Conservation (phyloP, 1,284 basidiomycete genomes). For the Flammula alnicola region DNA sequence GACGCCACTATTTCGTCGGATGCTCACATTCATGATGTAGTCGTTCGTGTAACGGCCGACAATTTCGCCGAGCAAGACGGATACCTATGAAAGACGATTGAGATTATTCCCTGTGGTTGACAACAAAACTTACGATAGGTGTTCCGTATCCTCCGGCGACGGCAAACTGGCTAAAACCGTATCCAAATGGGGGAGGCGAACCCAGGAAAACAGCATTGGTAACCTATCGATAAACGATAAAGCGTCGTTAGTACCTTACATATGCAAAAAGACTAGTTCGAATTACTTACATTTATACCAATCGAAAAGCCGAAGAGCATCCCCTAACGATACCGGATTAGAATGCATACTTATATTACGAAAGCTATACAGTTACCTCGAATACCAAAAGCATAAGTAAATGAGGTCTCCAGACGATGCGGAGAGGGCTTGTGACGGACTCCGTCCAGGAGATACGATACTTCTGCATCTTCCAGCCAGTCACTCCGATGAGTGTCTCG, state of each 20-base stretch:
- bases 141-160: constrained; percentile 66
- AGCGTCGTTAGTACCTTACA: neutral
- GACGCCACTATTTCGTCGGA: constrained; percentile 65
- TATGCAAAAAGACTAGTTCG: no score
- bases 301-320: constrained; percentile 71
- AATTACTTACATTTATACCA: constrained; percentile 65
- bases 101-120: neutral
- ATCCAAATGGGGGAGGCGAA: constrained; percentile 59
- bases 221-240: constrained; percentile 41
- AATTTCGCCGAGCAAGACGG: constrained; percentile 73
- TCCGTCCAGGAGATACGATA: constrained; percentile 62
- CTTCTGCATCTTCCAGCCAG: constrained; percentile 64
- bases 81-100: constrained; percentile 45
- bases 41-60: constrained; percentile 72
- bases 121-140: constrained; percentile 54
- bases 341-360: neutral
- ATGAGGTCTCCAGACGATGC: constrained; percentile 69
- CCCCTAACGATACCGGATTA: constrained; percentile 37
- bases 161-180: constrained; percentile 55
- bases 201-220: constrained; percentile 76
- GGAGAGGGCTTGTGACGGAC: constrained; percentile 49
- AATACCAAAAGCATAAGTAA: constrained; percentile 59
- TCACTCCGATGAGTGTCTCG: constrained; percentile 68
- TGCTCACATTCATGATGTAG: constrained; percentile 61
- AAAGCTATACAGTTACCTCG: constrained; percentile 44